Base-by-base conservation (phyloP, 176 grass and related monocot genomes). In the Ensete glaucum region DNA sequence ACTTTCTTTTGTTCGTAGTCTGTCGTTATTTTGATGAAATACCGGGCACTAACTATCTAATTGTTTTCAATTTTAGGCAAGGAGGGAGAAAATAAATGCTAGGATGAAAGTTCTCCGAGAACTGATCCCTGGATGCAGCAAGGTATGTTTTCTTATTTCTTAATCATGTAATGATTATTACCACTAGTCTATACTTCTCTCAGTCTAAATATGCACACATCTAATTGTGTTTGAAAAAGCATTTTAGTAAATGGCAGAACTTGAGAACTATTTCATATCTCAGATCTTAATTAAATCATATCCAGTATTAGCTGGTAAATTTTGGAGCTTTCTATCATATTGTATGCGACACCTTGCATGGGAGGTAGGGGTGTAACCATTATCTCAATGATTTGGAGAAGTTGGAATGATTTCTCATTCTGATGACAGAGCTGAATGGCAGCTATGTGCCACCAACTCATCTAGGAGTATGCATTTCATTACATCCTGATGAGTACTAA, bases 41-140 rank as follows among this genome's bases (percentile, higher is more conserved):
- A 43, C 34, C 4, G 6, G 57, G 15, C 17, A 60, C 16, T 60
- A 60, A 60, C 1, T 60, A 60, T 60, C 57, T 60, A 7, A 60
- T 60, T n/a, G 57, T 20, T 9, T 54, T 15, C 17, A 26, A 24
- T 26, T 62, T 49, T 19, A 62, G 73, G 74, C 74, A 11, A n/a
- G 74, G 17, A 76, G 74, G 56, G 74, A 64, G 15, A 76, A 76
- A 50, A 76, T 76, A 23, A 76, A 64, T 76, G 74, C 74, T 10
- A n/a, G 74, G 74, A 76, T 76, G 74, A 76, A 76, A 20, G 16
- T 76, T 50, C 74, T 76, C n/a, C 74, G 23, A 76, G 58, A 76
- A 27, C 29, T 76, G 74, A 16, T 76, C 74, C 74, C 74, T 50
- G 74, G 74, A 8, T 76, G 74, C 74, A 76, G 74, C 58, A 76